phyloP scores from a whole-genome alignment of 1,139 yeast genomes.

The Lodderomyces jiufengensis region DNA sequence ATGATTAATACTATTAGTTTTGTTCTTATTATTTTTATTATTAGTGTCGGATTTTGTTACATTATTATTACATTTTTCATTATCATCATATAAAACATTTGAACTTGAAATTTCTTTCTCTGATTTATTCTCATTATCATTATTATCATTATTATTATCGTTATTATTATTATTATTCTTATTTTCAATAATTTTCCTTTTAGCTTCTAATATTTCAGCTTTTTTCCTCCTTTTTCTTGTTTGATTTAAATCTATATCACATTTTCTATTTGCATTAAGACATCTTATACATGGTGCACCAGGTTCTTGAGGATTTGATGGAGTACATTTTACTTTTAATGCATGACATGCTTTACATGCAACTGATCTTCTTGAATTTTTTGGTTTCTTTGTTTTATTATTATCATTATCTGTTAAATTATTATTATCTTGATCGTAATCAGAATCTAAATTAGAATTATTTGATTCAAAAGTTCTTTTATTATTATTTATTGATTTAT shows the following conservation, averaged over 20 bases:
- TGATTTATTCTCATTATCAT: too few species aligned
- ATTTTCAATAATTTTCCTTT: constrained; percentile 11
- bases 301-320: constrained; percentile 57
- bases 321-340: constrained; percentile 78
- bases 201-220: constrained; percentile 24
- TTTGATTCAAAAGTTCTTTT: constrained; percentile 2
- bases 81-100: too few species aligned
- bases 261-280: constrained; percentile 54
- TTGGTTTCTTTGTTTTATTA: constrained; percentile 12
- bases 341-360: constrained; percentile 84
- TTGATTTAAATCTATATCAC: constrained; percentile 67
- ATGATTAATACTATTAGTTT: too few species aligned
- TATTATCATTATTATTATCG: too few species aligned
- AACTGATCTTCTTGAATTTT: constrained; percentile 29
- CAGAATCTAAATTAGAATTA: constrained; percentile 1
- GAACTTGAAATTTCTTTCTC: not conserved
- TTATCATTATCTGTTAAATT: not conserved
- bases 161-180: not conserved
- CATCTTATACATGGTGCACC: constrained; percentile 75
- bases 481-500: too few species aligned
- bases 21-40: too few species aligned
- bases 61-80: too few species aligned
- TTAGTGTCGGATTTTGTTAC: too few species aligned
- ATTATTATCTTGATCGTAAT: not conserved
- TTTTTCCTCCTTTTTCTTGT: constrained; percentile 51